A percentile compares a stretch with the other conserved stretches of the same genome.
Evolutionary conservation across 129 eudicot genomes (phyloP).

Genomic region (Flaveria bidentis): DNA sequence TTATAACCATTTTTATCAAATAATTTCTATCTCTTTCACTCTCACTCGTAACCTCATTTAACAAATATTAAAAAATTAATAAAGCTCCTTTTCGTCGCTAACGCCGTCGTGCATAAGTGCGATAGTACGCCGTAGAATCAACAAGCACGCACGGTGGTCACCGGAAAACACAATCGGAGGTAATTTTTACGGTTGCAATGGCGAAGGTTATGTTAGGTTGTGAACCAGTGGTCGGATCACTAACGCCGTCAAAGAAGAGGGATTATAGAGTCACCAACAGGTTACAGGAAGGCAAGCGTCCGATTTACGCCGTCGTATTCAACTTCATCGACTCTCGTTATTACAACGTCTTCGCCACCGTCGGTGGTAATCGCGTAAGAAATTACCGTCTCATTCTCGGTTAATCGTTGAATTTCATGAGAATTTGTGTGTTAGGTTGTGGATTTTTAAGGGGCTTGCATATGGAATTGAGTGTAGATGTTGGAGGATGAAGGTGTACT

Average conservation of each 20-base stretch:
- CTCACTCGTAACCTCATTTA: too few relatives aligned
- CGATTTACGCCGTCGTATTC: slow-evolving; percentile 87
- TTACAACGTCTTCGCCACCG: slow-evolving; percentile 89
- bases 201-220: slow-evolving; percentile 62
- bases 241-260: slow-evolving; percentile 70
- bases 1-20: too few relatives aligned
- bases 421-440: neutral
- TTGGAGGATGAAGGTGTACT: neutral
- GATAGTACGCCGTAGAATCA: neutral
- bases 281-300: slow-evolving; percentile 89
- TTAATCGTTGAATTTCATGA: neutral
- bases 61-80: too few relatives aligned
- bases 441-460: neutral
- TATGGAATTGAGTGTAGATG: neutral
- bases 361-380: slow-evolving; percentile 88
- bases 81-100: neutral
- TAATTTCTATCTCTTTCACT: too few relatives aligned
- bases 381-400: neutral
- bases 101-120: neutral
- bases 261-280: slow-evolving; percentile 87
- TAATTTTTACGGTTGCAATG: slow-evolving; percentile 30
- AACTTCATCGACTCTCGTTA: slow-evolving; percentile 90
- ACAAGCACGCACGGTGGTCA: neutral
- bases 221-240: slow-evolving; percentile 79
- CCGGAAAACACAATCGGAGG: neutral